Evolutionary conservation across 2,329 filamentous ascomycete genomes (phyloP), one percentile per base, ranked within the genome.

Genomic region (Mollisia scopiformis): DNA sequence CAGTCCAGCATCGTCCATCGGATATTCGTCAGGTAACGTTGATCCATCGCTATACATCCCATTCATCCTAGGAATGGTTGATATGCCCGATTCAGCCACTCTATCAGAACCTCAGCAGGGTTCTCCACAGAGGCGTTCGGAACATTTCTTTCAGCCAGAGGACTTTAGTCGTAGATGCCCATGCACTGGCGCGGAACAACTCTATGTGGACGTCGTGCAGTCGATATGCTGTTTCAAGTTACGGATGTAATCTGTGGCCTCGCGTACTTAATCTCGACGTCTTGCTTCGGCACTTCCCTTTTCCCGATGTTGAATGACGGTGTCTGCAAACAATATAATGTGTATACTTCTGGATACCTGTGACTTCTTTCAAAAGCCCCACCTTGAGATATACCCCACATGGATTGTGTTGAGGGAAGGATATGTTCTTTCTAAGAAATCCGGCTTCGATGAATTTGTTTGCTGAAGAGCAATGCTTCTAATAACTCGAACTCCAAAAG

Each of bases 91-190:
- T 50, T 50, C 47, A 50, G 47, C 27, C 47, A 31, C 47, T 30
- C 21, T 50, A 21, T 25, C 30, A 31, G 16, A n/a, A 19, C n/a
- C 13, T 7, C 13, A n/a, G 13, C 47, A 50, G 27, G 47, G 47
- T 50, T 50, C 47, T 50, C 47, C 47, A 50, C 47, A 50, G 11
- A 50, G 47, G 11, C 27, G 41, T 50, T 50, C 21, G 47, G 47
- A 30, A 50, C 23, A 46, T 25, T 46, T 46, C 21, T 11, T n/a
- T 41, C 37, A 41, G 4, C 37, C 14, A 41, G n/a, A n/a, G 3
- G 37, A 27, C 41, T 46, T 46, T 46, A 46, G 41, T 21, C 41
- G 8, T 21, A 46, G 27, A 46, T 7, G 5, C 8, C 19, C 19
- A 25, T 27, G 31, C 31, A 14, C 31, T 13, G 31, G 31, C 31